Evolutionary conservation across 768 basidiomycete genomes (phyloP).

Genomic region (Kwoniella sp.): DNA sequence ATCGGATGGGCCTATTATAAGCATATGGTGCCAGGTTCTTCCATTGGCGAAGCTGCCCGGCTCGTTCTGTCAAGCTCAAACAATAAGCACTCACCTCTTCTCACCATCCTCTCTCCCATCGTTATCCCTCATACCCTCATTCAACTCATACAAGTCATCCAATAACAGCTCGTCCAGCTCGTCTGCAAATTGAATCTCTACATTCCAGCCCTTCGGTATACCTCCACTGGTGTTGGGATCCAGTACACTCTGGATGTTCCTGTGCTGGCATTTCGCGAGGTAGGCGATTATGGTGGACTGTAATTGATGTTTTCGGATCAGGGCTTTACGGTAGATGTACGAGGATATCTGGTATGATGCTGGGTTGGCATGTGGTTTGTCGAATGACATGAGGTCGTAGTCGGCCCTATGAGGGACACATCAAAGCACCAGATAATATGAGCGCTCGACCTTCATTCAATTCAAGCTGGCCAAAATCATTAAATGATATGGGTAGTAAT

Average conservation of each 20-base stretch:
- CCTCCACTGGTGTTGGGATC: constrained; percentile 47
- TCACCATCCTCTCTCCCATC: constrained; percentile 41
- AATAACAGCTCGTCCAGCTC: constrained; percentile 91
- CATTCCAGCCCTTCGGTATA: constrained; percentile 75
- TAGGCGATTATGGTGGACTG: constrained; percentile 73
- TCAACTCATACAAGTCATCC: constrained; percentile 91
- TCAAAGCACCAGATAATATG: too few species aligned
- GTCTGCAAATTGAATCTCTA: constrained; percentile 86
- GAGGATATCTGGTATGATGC: constrained; percentile 67
- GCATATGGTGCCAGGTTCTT: too few species aligned
- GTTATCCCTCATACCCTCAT: constrained; percentile 63
- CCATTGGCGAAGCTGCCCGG: too few species aligned
- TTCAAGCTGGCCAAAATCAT: too few species aligned
- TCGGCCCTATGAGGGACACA: constrained; percentile 63
- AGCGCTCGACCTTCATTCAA: not conserved
- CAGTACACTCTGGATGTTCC: constrained; percentile 63
- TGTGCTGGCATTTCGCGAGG: constrained; percentile 63
- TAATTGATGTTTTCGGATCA: constrained; percentile 93
- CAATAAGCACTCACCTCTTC: constrained; percentile 41
- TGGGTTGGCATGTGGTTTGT: constrained; percentile 64
- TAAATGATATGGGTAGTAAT: not conserved
- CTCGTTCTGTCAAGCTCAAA: too few species aligned
- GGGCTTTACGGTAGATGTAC: constrained; percentile 84
- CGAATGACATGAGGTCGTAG: constrained; percentile 83
- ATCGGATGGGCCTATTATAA: too few species aligned